Conservation (phyloP, 768 basidiomycete genomes). For the Hygrophorus pudorinus region DNA sequence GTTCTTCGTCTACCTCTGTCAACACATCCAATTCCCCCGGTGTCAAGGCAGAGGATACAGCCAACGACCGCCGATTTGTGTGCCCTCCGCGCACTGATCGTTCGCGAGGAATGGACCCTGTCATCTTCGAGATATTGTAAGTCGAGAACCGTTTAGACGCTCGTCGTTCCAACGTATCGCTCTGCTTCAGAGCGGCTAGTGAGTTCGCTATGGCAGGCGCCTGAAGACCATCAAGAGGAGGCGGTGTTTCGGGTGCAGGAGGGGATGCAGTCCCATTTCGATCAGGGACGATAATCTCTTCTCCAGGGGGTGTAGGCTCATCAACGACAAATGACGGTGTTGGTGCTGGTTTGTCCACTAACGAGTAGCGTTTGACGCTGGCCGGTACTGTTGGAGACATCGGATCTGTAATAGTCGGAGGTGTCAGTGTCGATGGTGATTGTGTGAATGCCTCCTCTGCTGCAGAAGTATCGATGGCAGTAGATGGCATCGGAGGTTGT, state of each 20-base stretch:
- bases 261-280: conserved; percentile 22
- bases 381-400: conserved; percentile 38
- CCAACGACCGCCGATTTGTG: conserved; percentile 58
- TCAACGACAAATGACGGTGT: conserved; percentile 44
- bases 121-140: conserved; percentile 93
- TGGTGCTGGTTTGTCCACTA: conserved; percentile 57
- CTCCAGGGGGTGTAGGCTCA: conserved; percentile 35
- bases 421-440: conserved; percentile 12
- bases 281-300: conserved; percentile 10
- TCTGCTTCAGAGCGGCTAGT: conserved; percentile 80
- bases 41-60: conserved; percentile 51
- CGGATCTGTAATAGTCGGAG: conserved; percentile 8
- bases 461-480: neutral
- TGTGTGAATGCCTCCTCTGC: conserved; percentile 12
- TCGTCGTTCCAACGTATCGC: conserved; percentile 77
- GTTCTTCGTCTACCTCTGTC: conserved; percentile 69
- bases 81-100: conserved; percentile 36
- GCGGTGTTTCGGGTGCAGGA: conserved; percentile 29
- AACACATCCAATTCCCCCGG: conserved; percentile 64
- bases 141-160: conserved; percentile 95
- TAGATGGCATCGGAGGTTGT: conserved; percentile 4
- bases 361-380: conserved; percentile 68
- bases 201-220: conserved; percentile 66
- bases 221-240: conserved; percentile 25
- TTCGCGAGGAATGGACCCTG: conserved; percentile 40